phyloP scores from a whole-genome alignment of 2,329 filamentous ascomycete species.

The Apiospora sp. region DNA sequence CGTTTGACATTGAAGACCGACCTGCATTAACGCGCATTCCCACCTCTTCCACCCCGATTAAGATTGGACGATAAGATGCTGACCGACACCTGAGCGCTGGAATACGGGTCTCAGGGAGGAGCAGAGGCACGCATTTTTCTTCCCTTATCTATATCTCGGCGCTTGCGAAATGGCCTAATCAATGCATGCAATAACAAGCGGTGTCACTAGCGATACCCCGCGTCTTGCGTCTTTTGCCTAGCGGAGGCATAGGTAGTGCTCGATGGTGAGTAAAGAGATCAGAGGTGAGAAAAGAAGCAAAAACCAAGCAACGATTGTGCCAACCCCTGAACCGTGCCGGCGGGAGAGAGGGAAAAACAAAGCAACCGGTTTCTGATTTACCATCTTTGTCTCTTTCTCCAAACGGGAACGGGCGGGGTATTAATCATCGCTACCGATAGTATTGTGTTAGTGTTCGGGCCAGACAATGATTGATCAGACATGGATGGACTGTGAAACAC shows the following conservation, averaged over 20 bases:
- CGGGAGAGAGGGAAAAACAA: neutral
- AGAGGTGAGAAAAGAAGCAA: neutral
- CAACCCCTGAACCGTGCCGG: neutral
- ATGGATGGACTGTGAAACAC: neutral
- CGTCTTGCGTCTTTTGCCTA: neutral
- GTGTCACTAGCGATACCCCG: constrained; percentile 17
- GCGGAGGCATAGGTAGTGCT: neutral
- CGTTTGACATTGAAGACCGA: constrained; percentile 9
- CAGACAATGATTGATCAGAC: constrained; percentile 6
- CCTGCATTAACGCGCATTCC: constrained; percentile 2
- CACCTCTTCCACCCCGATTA: neutral
- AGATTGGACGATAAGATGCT: constrained; percentile 18
- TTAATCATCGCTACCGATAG: too few relatives aligned
- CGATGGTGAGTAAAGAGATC: too few relatives aligned
- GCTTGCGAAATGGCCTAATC: neutral
- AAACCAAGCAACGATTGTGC: neutral
- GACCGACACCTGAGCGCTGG: neutral
- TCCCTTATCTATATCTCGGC: neutral
- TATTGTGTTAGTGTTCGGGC: neutral
- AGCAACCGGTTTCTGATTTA: neutral
- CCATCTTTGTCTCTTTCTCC: neutral
- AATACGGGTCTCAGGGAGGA: neutral
- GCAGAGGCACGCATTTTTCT: neutral
- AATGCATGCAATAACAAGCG: constrained; percentile 19
- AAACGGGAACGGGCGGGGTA: constrained; percentile 12